phyloP scores from a whole-genome alignment of 257 asterid species.

The Plantago elongata region DNA sequence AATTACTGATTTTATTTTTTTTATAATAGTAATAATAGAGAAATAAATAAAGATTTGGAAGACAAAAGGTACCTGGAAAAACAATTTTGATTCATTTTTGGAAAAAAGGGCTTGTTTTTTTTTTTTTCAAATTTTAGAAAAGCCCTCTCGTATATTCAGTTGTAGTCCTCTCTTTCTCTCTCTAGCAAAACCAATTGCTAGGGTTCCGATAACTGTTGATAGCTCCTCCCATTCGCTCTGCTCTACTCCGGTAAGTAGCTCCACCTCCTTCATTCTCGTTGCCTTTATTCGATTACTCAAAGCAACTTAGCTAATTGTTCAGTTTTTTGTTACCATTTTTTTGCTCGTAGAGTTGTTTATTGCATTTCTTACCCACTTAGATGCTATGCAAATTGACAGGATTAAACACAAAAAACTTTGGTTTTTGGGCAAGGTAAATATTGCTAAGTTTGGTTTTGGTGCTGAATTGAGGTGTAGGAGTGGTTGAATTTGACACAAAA shows the following conservation, averaged over 20 bases:
- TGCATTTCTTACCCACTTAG: neutral
- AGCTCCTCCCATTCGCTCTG: constrained; percentile 1
- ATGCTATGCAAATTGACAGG: constrained; percentile 28
- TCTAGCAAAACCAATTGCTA: constrained; percentile 8
- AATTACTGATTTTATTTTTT: no score
- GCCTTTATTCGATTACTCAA: no score
- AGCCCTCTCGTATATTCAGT: constrained; percentile 29
- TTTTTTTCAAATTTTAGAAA: constrained; percentile 34
- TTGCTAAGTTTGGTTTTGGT: constrained; percentile 19
- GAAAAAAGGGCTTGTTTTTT: constrained; percentile 5
- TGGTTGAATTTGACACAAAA: constrained; percentile 37
- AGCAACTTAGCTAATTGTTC: no score
- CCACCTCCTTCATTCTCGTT: neutral
- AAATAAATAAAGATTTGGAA: no score
- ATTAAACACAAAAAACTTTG: constrained; percentile 18
- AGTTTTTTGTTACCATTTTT: neutral
- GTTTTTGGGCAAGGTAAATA: constrained; percentile 22
- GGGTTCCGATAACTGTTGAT: constrained; percentile 31
- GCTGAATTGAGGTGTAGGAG: constrained; percentile 26
- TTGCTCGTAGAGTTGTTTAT: constrained; percentile 4
- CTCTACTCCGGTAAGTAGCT: constrained; percentile 21
- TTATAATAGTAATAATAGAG: no score
- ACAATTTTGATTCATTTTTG: neutral
- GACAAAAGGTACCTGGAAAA: no score
- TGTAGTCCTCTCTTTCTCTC: constrained; percentile 21